These are phyloP conservation scores for Cytospora piceicola DNA, from an alignment of 2,329 filamentous ascomycete genomes.

Conservation along the genomic window DNA sequence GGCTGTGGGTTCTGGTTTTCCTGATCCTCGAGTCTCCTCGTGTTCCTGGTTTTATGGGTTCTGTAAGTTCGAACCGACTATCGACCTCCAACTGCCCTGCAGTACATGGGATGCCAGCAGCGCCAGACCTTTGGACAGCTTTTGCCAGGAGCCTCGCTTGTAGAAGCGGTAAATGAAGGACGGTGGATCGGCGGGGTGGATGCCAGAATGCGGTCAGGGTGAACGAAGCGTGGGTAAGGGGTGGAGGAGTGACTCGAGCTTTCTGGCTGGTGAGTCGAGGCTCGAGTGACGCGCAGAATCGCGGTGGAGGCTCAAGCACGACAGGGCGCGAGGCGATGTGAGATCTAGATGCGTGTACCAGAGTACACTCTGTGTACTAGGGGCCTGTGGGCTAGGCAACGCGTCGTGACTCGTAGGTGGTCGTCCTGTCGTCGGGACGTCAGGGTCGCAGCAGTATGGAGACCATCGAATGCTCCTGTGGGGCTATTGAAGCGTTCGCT, in stretches of 20 bases:
- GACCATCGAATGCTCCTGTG: not conserved
- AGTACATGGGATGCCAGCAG: slow-evolving; percentile 3
- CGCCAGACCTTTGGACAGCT: slow-evolving; percentile 6
- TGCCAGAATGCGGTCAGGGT: slow-evolving; percentile 28
- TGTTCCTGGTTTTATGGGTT: slow-evolving; percentile 9
- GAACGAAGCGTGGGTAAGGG: slow-evolving; percentile 26
- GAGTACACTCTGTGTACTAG: no score
- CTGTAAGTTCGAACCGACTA: not conserved
- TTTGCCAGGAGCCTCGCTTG: not conserved
- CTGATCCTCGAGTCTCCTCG: not conserved
- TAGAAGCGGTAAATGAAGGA: slow-evolving; percentile 19
- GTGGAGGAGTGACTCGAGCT: slow-evolving; percentile 12
- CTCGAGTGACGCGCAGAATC: slow-evolving; percentile 28
- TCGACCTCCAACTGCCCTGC: slow-evolving; percentile 11
- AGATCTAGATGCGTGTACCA: slow-evolving; percentile 1
- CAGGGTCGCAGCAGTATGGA: not conserved
- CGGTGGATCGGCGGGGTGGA: slow-evolving; percentile 28
- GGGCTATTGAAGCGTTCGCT: not conserved
- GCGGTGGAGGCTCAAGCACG: slow-evolving; percentile 13
- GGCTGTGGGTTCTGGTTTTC: not conserved
- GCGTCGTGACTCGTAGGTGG: not conserved
- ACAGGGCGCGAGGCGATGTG: slow-evolving; percentile 17
- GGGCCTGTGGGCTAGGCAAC: slow-evolving; percentile 2
- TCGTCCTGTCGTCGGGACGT: not conserved
- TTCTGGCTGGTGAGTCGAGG: not conserved